Base-by-base conservation (phyloP, 768 basidiomycete genomes). In the Sutorius australiensis region DNA sequence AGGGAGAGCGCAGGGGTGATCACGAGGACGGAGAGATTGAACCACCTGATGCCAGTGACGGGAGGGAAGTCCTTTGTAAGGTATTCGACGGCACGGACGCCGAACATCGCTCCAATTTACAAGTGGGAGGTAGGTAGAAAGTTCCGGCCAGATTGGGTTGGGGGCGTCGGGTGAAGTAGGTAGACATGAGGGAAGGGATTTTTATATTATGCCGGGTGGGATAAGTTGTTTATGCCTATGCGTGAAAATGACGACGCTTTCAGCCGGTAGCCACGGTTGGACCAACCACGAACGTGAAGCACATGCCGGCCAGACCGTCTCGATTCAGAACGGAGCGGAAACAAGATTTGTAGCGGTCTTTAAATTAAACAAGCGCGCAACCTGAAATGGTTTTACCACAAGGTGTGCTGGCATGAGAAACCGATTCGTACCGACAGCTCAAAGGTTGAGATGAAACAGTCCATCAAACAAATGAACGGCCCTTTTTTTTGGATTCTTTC, bases 21-120 rank as follows among this genome's bases (percentile, higher is more conserved):
- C 41, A 83, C 80, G 41, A 94, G 73, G 33, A 89, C 76, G 24
- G 75, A 69, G 62, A 91, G 74, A 61, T 89, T 92, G 75, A 92
- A 87, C 88, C 89, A 91, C 55, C 80, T 79, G 44, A 89, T 67
- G 4, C 82, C 79, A 19, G 69, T 75, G 56, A 82, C 77, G 24
- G 72, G 64, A 11, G 84, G 83, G 54, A 84, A 72, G 24, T 43
- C 57, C 32, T 45, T 58, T 3, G 66, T 52, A 28, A 71, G 43
- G 44, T 43, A 50, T 31, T 55, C 38, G 38, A 66, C 14, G 19
- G 41, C 41, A 30, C 41, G 47, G 42, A 24, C 30, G 42, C 36
- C 45, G 30, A 56, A 47, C 67, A 58, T 61, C 46, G 42, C 36
- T 51, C 33, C 45, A 21, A 31, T 24, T 33, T 32, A 45, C 45